Evolutionary conservation across 176 grass and related monocot genomes (phyloP).

Genomic region (Eragrostis nindensis): DNA sequence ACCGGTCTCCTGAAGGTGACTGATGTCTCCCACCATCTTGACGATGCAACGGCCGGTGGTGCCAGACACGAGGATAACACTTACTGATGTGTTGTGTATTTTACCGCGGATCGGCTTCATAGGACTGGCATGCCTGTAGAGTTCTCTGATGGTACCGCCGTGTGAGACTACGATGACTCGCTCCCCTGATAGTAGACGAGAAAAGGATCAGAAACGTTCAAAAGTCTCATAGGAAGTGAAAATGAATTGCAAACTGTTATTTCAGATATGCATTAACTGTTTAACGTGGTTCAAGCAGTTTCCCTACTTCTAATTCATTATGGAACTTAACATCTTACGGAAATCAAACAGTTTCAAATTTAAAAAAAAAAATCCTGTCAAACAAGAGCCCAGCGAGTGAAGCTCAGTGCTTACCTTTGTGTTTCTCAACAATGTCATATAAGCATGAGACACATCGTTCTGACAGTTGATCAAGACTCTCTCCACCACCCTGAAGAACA

Average conservation of each 20-base stretch:
- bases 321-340: no score
- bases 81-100: constrained; percentile 79
- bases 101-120: constrained; percentile 43
- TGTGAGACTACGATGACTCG: constrained; percentile 80
- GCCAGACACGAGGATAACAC: constrained; percentile 65
- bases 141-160: constrained; percentile 75
- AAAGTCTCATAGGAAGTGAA: no score
- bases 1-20: constrained; percentile 60
- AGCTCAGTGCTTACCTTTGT: constrained; percentile 58
- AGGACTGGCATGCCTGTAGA: constrained; percentile 56
- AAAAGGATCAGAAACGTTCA: background rate
- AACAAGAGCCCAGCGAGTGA: background rate
- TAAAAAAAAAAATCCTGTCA: background rate
- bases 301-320: background rate
- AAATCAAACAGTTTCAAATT: background rate
- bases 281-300: background rate
- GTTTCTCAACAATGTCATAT: constrained; percentile 68
- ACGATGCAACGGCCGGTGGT: constrained; percentile 63
- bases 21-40: constrained; percentile 62
- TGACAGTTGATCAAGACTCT: constrained; percentile 80
- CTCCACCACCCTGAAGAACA: constrained; percentile 78
- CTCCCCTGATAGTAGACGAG: constrained; percentile 52
- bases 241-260: background rate
- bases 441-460: constrained; percentile 77
- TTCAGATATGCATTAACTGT: background rate